These are phyloP conservation scores for Ophiostoma sp. DNA, from an alignment of 2,329 filamentous ascomycete species.

Conservation along the genomic window DNA sequence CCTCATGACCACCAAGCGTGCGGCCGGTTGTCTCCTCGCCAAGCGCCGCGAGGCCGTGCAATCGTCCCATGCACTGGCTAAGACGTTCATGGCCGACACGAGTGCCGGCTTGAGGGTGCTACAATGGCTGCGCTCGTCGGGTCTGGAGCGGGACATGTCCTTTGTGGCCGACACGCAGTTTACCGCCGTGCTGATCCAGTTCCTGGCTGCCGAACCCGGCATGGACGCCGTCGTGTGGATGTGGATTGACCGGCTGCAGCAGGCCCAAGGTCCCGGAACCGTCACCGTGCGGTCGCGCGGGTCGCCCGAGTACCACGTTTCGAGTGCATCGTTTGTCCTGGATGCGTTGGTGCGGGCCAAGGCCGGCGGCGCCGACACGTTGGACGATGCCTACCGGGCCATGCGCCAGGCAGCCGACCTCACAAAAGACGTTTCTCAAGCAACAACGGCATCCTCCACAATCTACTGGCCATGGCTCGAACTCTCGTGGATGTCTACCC, in stretches of 20 bases:
- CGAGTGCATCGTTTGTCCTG: slow-evolving; percentile 42
- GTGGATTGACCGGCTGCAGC: slow-evolving; percentile 49
- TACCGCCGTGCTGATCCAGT: slow-evolving; percentile 44
- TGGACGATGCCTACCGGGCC: slow-evolving; percentile 52
- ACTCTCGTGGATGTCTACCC: slow-evolving; percentile 55
- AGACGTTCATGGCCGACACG: slow-evolving; percentile 42
- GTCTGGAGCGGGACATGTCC: slow-evolving; percentile 46
- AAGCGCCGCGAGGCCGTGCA: slow-evolving; percentile 46
- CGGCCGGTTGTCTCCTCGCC: slow-evolving; percentile 54
- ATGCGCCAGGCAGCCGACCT: slow-evolving; percentile 50
- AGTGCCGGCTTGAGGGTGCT: slow-evolving; percentile 52
- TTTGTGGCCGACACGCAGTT: slow-evolving; percentile 48
- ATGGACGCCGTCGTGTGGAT: slow-evolving; percentile 53
- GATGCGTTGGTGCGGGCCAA: slow-evolving; percentile 42
- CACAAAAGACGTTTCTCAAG: neutral
- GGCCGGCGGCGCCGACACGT: slow-evolving; percentile 38
- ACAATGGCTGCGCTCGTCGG: slow-evolving; percentile 55
- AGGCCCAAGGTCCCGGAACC: neutral
- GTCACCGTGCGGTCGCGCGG: neutral
- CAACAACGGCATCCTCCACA: slow-evolving; percentile 33
- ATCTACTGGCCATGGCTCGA: slow-evolving; percentile 48
- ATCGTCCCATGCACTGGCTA: slow-evolving; percentile 38
- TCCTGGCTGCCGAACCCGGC: slow-evolving; percentile 56
- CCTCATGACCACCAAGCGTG: slow-evolving; percentile 56
- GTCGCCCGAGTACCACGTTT: neutral